Percentiles rank a stretch among this genome's conserved stretches.
Conservation (phyloP, 768 basidiomycete genomes). For the Lentinula guzmanii region DNA sequence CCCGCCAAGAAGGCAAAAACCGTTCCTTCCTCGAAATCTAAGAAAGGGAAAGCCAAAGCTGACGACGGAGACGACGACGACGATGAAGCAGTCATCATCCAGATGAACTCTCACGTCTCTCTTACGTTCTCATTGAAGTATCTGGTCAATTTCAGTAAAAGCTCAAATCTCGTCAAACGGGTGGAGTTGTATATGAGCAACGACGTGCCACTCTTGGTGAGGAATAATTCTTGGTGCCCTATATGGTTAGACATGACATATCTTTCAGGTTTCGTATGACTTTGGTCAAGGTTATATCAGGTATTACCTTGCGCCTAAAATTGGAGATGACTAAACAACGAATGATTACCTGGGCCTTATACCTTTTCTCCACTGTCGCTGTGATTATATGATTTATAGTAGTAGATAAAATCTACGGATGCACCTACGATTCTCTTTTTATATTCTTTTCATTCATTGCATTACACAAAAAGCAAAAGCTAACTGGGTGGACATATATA, state of each 20-base stretch:
- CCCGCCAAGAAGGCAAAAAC: slow-evolving; percentile 41
- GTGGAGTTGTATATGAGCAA: slow-evolving; percentile 89
- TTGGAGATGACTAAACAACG: slow-evolving; percentile 65
- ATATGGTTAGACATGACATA: neutral
- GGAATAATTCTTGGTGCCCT: slow-evolving; percentile 15
- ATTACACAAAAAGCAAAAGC: too few species aligned
- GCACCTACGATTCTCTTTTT: neutral
- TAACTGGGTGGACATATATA: too few species aligned
- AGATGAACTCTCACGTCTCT: slow-evolving; percentile 86
- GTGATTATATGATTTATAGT: neutral
- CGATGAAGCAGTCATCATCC: slow-evolving; percentile 61
- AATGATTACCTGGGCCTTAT: neutral
- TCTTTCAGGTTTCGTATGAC: slow-evolving; percentile 71
- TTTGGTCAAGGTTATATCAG: slow-evolving; percentile 86
- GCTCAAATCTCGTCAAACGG: slow-evolving; percentile 59
- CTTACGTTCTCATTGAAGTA: slow-evolving; percentile 97
- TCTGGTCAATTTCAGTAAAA: slow-evolving; percentile 94
- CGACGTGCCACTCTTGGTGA: slow-evolving; percentile 82
- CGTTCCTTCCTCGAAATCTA: slow-evolving; percentile 30
- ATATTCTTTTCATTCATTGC: too few species aligned
- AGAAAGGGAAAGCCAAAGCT: slow-evolving; percentile 56
- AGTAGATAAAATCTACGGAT: neutral
- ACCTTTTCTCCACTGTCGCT: neutral
- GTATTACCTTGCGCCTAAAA: slow-evolving; percentile 97
- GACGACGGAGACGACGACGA: slow-evolving; percentile 46